Percentiles rank a stretch among this genome's conserved stretches.
Evolutionary conservation across 441 rosid genomes (phyloP).

Genomic region (Isatis lusitanica): DNA sequence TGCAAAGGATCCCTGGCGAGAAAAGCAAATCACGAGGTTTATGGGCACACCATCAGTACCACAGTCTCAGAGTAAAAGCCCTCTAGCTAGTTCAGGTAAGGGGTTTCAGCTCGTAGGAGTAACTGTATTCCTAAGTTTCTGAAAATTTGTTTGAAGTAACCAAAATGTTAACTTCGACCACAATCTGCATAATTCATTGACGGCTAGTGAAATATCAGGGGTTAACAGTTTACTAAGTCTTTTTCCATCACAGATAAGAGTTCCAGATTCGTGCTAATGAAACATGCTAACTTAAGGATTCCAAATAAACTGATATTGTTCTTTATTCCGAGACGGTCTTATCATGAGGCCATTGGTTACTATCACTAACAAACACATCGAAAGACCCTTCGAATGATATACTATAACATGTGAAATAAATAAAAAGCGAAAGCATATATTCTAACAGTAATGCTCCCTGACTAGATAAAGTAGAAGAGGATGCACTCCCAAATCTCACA

Average conservation of each 20-base stretch:
- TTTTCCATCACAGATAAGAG: not conserved
- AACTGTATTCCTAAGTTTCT: constrained; percentile 4
- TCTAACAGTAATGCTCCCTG: constrained; percentile 37
- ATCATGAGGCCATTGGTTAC: constrained; percentile 23
- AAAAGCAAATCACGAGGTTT: constrained; percentile 4
- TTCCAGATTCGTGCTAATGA: constrained; percentile 1
- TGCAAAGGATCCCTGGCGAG: not conserved
- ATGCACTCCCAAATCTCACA: constrained; percentile 7
- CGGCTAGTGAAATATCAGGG: not conserved
- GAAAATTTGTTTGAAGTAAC: not conserved
- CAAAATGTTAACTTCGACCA: not conserved
- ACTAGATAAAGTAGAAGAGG: constrained; percentile 40
- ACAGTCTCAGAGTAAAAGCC: not conserved
- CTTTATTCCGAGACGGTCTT: constrained; percentile 24
- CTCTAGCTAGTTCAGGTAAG: constrained; percentile 25
- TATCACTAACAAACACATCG: constrained; percentile 8
- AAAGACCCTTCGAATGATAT: not conserved
- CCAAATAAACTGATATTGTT: constrained; percentile 24
- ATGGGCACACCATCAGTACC: not conserved
- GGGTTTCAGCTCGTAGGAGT: not conserved
- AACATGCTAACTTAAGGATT: constrained; percentile 18
- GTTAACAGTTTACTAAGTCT: not conserved
- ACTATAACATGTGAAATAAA: constrained; percentile 14
- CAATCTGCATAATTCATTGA: not conserved
- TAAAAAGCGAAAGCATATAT: constrained; percentile 27